Base-by-base conservation (phyloP, 1,139 yeast species). In the Geotrichum bryndzae region DNA sequence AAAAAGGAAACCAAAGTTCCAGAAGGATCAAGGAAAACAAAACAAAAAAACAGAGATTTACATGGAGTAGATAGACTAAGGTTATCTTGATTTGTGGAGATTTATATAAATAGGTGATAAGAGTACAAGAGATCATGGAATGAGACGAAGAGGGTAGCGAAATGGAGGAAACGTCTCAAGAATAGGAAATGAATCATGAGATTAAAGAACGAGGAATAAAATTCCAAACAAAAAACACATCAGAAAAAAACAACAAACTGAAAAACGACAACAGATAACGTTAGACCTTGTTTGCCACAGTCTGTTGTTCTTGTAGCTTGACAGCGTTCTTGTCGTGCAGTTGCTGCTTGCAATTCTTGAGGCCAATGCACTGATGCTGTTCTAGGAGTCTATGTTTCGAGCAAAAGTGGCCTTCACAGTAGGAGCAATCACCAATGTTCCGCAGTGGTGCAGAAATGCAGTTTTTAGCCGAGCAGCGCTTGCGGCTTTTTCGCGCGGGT, bases 371-470 rank as follows among this genome's bases (percentile, higher is more conserved):
- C 65, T 82, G 75, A 75, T 90, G 97, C 74, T 87, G 90, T 74
- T 90, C 97, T 75, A 90, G 80, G 64, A 91, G 80, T 64, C 97
- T 80, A 76, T 90, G 97, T 71, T 87, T 87, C 51, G 95, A 88
- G 75, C 97, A 90, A 74, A 85, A 90, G 71, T 87, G 88, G 54
- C 96, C 96, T 60, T 85, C 84, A 73, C 97, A 91, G 71, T 86
- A 89, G 63, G 85, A 82, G 74, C 97, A 91, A 73, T 87, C 91
- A 51, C 97, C 97, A 51, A 89, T 95, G 77, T 90, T 88, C 66
- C 96, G 83, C 63, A 90, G 81, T 0, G 94, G 90, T 3, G 84
- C 79, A 18, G 88, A 81, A 41, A 81, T 78, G 74, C 97, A 90
- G 54, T 78, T 73, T 56, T 76, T 77, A 74, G 84, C 84, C 31